Percentiles rank a stretch among this genome's conserved stretches.
phyloP scores from a whole-genome alignment of 1,284 basidiomycete genomes.

The Cryptococcus floricola region DNA sequence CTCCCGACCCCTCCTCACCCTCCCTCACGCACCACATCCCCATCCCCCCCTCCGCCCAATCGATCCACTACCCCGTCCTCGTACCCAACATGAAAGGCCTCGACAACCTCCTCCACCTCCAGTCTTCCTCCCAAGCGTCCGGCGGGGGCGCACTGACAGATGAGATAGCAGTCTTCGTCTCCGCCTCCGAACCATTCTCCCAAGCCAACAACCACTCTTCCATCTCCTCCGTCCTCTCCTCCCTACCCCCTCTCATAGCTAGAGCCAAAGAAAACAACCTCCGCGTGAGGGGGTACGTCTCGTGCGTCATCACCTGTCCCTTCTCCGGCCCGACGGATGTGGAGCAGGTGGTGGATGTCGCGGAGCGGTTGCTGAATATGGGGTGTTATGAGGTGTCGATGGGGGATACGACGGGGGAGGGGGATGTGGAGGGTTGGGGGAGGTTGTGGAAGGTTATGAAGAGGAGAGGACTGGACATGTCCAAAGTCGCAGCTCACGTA shows the following conservation, averaged over 20 bases:
- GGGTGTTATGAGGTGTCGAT: slow-evolving; percentile 91
- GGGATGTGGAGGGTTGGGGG: slow-evolving; percentile 65
- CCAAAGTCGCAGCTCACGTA: slow-evolving; percentile 56
- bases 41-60: slow-evolving; percentile 49
- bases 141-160: slow-evolving; percentile 54
- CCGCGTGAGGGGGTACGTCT: slow-evolving; percentile 81
- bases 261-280: slow-evolving; percentile 62
- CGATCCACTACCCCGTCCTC: slow-evolving; percentile 73
- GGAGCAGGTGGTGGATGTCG: slow-evolving; percentile 63
- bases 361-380: slow-evolving; percentile 72
- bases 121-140: slow-evolving; percentile 21
- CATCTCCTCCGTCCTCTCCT: slow-evolving; percentile 65
- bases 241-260: slow-evolving; percentile 62
- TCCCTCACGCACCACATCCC: slow-evolving; percentile 9
- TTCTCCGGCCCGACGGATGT: slow-evolving; percentile 71
- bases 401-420: slow-evolving; percentile 87
- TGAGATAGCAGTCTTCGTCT: slow-evolving; percentile 86
- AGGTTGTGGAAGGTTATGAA: slow-evolving; percentile 68
- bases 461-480: slow-evolving; percentile 57
- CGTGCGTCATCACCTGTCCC: slow-evolving; percentile 74
- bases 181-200: slow-evolving; percentile 81
- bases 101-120: slow-evolving; percentile 58
- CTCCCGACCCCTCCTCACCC: slow-evolving; percentile 8
- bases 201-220: slow-evolving; percentile 80
- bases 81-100: slow-evolving; percentile 80